phyloP scores from a whole-genome alignment of 2,329 filamentous ascomycete genomes.

The Thelonectria rubi region DNA sequence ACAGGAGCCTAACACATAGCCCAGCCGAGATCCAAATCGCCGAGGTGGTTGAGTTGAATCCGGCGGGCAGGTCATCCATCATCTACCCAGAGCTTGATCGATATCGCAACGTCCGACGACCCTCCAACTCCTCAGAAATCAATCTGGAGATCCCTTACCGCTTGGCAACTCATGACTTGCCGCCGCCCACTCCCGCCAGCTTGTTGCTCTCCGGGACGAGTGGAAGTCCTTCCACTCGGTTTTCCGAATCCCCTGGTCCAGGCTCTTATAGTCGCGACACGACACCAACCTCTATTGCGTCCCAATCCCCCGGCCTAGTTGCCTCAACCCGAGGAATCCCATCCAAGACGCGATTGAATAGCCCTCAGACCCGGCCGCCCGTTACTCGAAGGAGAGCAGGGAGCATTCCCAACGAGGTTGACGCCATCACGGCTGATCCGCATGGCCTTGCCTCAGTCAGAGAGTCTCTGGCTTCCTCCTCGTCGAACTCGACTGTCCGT shows the following conservation, averaged over 20 bases:
- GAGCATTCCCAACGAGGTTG: conserved; percentile 62
- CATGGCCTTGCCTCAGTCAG: conserved; percentile 71
- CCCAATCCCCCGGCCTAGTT: conserved; percentile 73
- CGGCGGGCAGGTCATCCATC: conserved; percentile 53
- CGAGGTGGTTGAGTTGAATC: conserved; percentile 54
- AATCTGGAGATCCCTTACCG: conserved; percentile 62
- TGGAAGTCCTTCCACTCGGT: conserved; percentile 77
- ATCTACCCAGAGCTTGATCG: conserved; percentile 70
- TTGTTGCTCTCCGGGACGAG: conserved; percentile 70
- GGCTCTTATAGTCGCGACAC: conserved; percentile 79
- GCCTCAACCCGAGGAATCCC: conserved; percentile 57
- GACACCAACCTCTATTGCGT: conserved; percentile 80
- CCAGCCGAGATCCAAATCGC: conserved; percentile 55
- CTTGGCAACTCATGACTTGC: conserved; percentile 70
- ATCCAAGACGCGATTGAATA: conserved; percentile 62
- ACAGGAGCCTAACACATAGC: conserved; percentile 55
- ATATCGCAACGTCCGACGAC: conserved; percentile 60
- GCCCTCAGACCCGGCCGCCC: conserved; percentile 66
- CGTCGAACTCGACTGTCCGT: conserved; percentile 74
- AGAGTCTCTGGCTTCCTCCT: conserved; percentile 77
- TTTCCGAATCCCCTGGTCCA: conserved; percentile 75
- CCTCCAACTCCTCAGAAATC: conserved; percentile 46
- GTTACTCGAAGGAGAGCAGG: conserved; percentile 66
- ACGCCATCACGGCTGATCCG: conserved; percentile 56
- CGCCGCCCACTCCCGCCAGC: conserved; percentile 68